Conservation (phyloP, 345 rosid genomes). For the Linum lewisii region DNA sequence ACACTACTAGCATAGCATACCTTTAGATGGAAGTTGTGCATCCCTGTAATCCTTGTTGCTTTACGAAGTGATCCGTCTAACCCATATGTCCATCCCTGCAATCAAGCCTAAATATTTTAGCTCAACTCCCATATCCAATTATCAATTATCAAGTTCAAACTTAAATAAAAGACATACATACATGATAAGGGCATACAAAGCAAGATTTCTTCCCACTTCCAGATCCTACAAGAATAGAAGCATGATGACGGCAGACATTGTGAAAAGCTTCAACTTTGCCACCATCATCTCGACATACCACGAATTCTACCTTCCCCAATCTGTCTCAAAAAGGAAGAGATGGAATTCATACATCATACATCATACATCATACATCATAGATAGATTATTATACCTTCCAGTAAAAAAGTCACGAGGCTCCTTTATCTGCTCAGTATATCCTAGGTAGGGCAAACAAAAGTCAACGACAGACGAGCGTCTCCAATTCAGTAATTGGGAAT, state of each 20-base stretch:
- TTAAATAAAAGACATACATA: too few relatives aligned
- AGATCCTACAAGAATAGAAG: slow-evolving; percentile 66
- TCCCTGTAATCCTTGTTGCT: slow-evolving; percentile 61
- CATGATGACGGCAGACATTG: slow-evolving; percentile 92
- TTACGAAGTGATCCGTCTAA: slow-evolving; percentile 72
- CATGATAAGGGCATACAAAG: slow-evolving; percentile 91
- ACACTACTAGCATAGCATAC: slow-evolving; percentile 29
- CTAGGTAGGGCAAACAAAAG: slow-evolving; percentile 24
- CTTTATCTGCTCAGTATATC: slow-evolving; percentile 59
- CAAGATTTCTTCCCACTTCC: slow-evolving; percentile 71
- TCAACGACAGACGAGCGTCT: neutral
- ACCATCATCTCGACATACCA: slow-evolving; percentile 65
- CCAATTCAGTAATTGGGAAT: neutral
- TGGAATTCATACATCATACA: neutral
- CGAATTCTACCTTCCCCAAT: slow-evolving; percentile 62
- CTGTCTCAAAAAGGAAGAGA: slow-evolving; percentile 27
- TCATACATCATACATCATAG: neutral
- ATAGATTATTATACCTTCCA: slow-evolving; percentile 71
- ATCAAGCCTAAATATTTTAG: too few relatives aligned
- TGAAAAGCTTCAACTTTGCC: slow-evolving; percentile 68
- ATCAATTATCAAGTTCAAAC: too few relatives aligned
- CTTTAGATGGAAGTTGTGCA: slow-evolving; percentile 42
- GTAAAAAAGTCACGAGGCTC: slow-evolving; percentile 58
- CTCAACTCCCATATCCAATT: too few relatives aligned
- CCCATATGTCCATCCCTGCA: slow-evolving; percentile 87